phyloP scores from a whole-genome alignment of 1,139 yeast species.

The Keqinozyma sinolaborantium region DNA sequence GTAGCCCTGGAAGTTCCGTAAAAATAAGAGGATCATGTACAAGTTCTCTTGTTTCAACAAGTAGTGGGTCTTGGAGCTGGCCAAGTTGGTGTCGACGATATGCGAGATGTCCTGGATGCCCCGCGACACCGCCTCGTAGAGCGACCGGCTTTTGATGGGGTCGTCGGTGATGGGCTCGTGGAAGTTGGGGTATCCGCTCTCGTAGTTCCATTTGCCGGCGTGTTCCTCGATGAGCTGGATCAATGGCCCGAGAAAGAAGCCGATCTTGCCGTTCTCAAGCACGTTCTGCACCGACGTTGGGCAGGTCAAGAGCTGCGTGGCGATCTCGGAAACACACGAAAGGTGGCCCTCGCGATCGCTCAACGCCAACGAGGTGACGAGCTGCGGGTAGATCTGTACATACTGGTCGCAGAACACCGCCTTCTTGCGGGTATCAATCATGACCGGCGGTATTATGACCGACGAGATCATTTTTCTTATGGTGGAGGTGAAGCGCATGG shows the following conservation, averaged over 20 bases:
- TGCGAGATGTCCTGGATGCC: slow-evolving; percentile 43
- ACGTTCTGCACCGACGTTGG: slow-evolving; percentile 51
- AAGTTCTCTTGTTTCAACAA: slow-evolving; percentile 30
- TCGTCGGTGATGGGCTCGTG: slow-evolving; percentile 18
- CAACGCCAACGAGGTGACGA: slow-evolving; percentile 43
- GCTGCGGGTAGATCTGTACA: slow-evolving; percentile 51
- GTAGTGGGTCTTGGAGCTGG: slow-evolving; percentile 16
- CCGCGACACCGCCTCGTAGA: slow-evolving; percentile 27
- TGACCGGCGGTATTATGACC: slow-evolving; percentile 50
- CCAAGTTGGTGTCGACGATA: slow-evolving; percentile 34
- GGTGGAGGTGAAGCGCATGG: slow-evolving; percentile 51
- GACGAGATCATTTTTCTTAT: slow-evolving; percentile 45
- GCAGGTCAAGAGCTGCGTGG: slow-evolving; percentile 64
- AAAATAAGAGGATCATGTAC: slow-evolving; percentile 33
- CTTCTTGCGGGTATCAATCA: slow-evolving; percentile 46
- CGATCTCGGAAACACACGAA: slow-evolving; percentile 49
- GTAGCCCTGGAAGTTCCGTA: slow-evolving; percentile 55
- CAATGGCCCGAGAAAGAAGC: slow-evolving; percentile 46
- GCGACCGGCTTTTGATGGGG: slow-evolving; percentile 16
- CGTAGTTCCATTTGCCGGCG: slow-evolving; percentile 22
- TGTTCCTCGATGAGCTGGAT: slow-evolving; percentile 42
- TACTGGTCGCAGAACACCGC: slow-evolving; percentile 49
- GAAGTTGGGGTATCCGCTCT: slow-evolving; percentile 28
- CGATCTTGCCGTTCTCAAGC: slow-evolving; percentile 31
- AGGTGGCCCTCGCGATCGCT: slow-evolving; percentile 67